These are phyloP conservation scores for Leccinum brunneo-olivaceum DNA, from an alignment of 1,284 basidiomycete species.

Conservation along the genomic window DNA sequence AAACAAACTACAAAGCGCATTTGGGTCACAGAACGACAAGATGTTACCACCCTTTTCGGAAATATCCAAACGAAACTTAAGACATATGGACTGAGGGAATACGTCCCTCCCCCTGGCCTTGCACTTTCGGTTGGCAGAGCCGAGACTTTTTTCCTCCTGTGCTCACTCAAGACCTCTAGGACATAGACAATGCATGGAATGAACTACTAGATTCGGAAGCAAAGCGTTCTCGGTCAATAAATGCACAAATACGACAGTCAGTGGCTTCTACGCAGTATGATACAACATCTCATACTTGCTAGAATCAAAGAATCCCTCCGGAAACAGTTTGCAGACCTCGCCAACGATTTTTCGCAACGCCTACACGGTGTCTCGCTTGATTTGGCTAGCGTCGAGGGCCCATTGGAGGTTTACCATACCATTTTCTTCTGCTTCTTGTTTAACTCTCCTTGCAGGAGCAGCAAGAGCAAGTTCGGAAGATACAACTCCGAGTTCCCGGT, in stretches of 20 bases:
- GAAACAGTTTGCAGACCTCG: constrained; percentile 77
- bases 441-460: constrained; percentile 38
- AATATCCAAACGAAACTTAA: constrained; percentile 93
- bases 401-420: constrained; percentile 58
- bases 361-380: constrained; percentile 70
- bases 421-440: constrained; percentile 1
- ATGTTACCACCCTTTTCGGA: constrained; percentile 81
- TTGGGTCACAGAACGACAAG: constrained; percentile 89
- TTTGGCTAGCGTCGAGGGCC: constrained; percentile 72
- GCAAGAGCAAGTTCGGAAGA: constrained; percentile 43
- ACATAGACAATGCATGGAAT: constrained; percentile 80
- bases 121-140: constrained; percentile 45
- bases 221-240: constrained; percentile 75
- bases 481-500: constrained; percentile 61
- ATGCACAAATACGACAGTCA: constrained; percentile 86
- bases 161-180: constrained; percentile 33
- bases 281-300: constrained; percentile 9
- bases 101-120: constrained; percentile 73
- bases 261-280: constrained; percentile 25
- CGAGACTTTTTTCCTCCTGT: background rate
- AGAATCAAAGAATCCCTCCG: constrained; percentile 89
- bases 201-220: constrained; percentile 72
- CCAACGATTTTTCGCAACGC: constrained; percentile 77
- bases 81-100: constrained; percentile 84
- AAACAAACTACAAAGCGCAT: constrained; percentile 81